These are phyloP conservation scores for Clarireedia hainanense DNA, from an alignment of 2,329 filamentous ascomycete genomes.

Conservation along the genomic window DNA sequence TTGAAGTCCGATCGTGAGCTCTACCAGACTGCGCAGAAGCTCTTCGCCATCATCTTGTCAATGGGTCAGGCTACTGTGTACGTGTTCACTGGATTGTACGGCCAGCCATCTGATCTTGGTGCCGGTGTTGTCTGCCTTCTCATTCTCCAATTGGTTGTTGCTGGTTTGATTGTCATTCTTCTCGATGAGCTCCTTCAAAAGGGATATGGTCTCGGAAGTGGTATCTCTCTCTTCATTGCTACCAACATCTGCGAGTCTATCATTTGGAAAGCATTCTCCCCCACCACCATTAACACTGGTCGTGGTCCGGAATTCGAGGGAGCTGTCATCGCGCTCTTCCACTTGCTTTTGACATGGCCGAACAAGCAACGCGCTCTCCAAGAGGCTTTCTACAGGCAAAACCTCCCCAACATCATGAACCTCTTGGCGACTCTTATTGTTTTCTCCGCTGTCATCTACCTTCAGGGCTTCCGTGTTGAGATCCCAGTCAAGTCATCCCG, in stretches of 20 bases:
- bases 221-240: constrained; percentile 98
- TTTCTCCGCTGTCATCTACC: constrained; percentile 97
- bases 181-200: constrained; percentile 99
- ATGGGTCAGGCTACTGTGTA: constrained; percentile 97
- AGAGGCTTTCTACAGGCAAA: constrained; percentile 99
- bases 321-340: constrained; percentile 94
- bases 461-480: constrained; percentile 98
- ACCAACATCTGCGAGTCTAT: constrained; percentile 99
- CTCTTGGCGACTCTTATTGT: constrained; percentile 85
- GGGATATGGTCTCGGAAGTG: constrained; percentile 95
- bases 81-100: constrained; percentile 96
- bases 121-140: constrained; percentile 97
- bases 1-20: constrained; percentile 99
- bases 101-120: constrained; percentile 90
- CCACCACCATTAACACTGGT: constrained; percentile 98
- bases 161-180: constrained; percentile 97
- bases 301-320: constrained; percentile 99
- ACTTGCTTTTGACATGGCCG: constrained; percentile 95
- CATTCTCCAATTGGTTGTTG: constrained; percentile 94
- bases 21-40: constrained; percentile 99
- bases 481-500: constrained; percentile 99
- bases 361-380: constrained; percentile 98
- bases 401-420: constrained; percentile 99
- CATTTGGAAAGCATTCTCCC: constrained; percentile 99
- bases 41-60: constrained; percentile 94